phyloP scores from a whole-genome alignment of 768 basidiomycete species.

The Collybia mongolica region DNA sequence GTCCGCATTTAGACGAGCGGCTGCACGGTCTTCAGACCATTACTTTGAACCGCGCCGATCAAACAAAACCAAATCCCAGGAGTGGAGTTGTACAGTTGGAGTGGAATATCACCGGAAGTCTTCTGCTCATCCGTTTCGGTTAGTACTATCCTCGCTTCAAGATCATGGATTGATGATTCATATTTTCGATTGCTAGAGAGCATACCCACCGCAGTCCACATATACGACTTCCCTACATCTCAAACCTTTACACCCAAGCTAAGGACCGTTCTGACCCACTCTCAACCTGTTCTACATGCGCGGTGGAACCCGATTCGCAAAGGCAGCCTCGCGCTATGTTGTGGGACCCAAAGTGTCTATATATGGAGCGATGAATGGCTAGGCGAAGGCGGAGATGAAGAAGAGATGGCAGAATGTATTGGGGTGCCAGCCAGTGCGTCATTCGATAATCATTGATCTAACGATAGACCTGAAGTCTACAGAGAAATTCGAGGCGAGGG shows the following conservation, averaged over 20 bases:
- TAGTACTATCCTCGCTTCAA: slow-evolving; percentile 9
- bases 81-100: slow-evolving; percentile 71
- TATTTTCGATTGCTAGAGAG: slow-evolving; percentile 41
- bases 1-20: slow-evolving; percentile 54
- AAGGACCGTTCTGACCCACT: slow-evolving; percentile 67
- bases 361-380: slow-evolving; percentile 86
- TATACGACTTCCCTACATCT: slow-evolving; percentile 70
- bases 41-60: slow-evolving; percentile 48
- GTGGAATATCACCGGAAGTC: slow-evolving; percentile 77
- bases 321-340: slow-evolving; percentile 67
- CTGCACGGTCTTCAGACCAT: slow-evolving; percentile 56
- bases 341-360: slow-evolving; percentile 65
- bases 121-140: slow-evolving; percentile 78
- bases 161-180: background rate
- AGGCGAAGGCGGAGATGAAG: slow-evolving; percentile 50
- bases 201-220: slow-evolving; percentile 59
- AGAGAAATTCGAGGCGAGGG: slow-evolving; percentile 73
- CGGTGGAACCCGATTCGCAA: slow-evolving; percentile 86
- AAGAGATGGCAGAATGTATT: slow-evolving; percentile 88
- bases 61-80: slow-evolving; percentile 62
- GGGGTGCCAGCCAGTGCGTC: slow-evolving; percentile 84
- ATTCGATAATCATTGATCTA: slow-evolving; percentile 11
- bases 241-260: slow-evolving; percentile 60
- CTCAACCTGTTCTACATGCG: slow-evolving; percentile 59
- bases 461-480: slow-evolving; percentile 7